phyloP scores from a whole-genome alignment of 805 yeast genomes.

The Ogataea trehaloabstinens region DNA sequence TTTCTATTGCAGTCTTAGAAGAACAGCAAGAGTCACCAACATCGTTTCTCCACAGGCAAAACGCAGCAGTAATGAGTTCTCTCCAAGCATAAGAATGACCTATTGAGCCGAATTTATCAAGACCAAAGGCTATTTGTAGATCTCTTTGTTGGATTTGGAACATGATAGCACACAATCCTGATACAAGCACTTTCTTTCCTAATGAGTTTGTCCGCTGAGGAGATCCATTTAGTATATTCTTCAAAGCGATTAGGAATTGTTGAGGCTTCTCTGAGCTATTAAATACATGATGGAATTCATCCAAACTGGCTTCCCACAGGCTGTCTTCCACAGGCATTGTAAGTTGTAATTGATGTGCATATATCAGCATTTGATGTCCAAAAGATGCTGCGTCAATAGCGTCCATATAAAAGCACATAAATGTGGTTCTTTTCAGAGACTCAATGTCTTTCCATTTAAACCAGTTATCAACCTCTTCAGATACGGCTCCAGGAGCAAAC shows the following conservation, averaged over 20 bases:
- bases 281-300: constrained; percentile 19
- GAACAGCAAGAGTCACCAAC: constrained; percentile 38
- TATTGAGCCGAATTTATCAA: constrained; percentile 34
- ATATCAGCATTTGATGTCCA: constrained; percentile 64
- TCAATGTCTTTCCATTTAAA: constrained; percentile 78
- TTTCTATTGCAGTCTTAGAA: constrained; percentile 32
- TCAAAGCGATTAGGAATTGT: constrained; percentile 57
- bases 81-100: constrained; percentile 57
- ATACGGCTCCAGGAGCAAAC: constrained; percentile 12
- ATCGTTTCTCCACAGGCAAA: constrained; percentile 66
- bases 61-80: constrained; percentile 63
- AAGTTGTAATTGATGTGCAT: constrained; percentile 58
- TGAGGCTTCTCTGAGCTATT: constrained; percentile 30
- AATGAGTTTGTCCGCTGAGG: constrained; percentile 51
- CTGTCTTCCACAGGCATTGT: constrained; percentile 63
- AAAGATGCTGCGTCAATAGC: constrained; percentile 74
- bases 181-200: constrained; percentile 63
- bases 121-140: constrained; percentile 51
- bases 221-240: constrained; percentile 53
- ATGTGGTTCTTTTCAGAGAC: constrained; percentile 71
- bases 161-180: constrained; percentile 66
- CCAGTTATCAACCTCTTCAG: constrained; percentile 35
- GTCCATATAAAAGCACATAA: constrained; percentile 80
- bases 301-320: constrained; percentile 44
- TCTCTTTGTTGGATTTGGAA: constrained; percentile 74